Conservation (phyloP, 371 early-diverging fungal species). For the Mortierella sp. region DNA sequence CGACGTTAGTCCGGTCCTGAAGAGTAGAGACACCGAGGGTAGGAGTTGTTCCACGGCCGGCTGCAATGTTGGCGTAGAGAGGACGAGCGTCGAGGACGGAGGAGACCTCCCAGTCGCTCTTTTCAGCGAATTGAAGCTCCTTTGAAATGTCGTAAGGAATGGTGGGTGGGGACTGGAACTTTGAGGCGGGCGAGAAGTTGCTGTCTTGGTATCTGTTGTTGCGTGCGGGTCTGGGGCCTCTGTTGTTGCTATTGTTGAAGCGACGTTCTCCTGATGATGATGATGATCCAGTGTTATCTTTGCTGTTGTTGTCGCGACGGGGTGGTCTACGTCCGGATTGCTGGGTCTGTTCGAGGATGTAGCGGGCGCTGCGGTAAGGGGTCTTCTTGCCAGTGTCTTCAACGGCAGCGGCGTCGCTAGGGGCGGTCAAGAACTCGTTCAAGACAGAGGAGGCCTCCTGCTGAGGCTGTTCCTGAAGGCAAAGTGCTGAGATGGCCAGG, state of each 20-base stretch:
- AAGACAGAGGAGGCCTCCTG: conserved; percentile 4
- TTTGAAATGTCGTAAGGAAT: conserved; percentile 39
- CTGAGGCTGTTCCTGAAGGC: conserved; percentile 10
- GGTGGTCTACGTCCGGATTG: not conserved
- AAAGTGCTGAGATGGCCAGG: conserved; percentile 19
- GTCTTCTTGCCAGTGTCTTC: conserved; percentile 13
- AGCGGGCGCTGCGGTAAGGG: conserved; percentile 33
- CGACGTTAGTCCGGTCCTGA: conserved; percentile 17
- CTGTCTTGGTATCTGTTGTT: not conserved
- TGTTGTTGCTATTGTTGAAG: not conserved
- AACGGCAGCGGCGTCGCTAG: not conserved
- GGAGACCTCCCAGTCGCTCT: conserved; percentile 46
- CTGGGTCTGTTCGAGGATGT: conserved; percentile 33
- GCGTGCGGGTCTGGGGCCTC: not conserved
- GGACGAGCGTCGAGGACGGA: conserved; percentile 46
- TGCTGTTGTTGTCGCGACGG: not conserved
- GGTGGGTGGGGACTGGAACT: conserved; percentile 31
- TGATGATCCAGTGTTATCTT: not conserved
- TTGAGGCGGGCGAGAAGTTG: conserved; percentile 14
- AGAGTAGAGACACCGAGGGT: conserved; percentile 29
- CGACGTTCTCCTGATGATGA: conserved; percentile 1
- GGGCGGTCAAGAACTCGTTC: not conserved
- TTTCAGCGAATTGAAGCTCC: conserved; percentile 41
- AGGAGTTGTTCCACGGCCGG: conserved; percentile 24
- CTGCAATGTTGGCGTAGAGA: conserved; percentile 44